phyloP scores from a whole-genome alignment of 768 basidiomycete species.

The Amanita phalloides region DNA sequence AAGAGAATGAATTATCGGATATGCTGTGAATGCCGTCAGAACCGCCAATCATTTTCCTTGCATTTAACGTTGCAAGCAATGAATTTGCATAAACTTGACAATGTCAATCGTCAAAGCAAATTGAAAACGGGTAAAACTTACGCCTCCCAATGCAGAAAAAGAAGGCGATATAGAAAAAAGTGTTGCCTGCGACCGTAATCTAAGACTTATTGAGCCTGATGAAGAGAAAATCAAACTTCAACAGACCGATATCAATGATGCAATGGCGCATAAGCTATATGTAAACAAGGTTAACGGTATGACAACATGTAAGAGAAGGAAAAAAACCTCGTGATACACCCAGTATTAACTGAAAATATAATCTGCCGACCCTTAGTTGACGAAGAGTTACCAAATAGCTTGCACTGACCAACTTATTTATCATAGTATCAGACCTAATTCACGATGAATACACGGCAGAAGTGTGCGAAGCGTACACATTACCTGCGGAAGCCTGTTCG shows the following conservation, averaged over 20 bases:
- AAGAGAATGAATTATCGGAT: slow-evolving; percentile 30
- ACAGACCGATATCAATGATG: slow-evolving; percentile 41
- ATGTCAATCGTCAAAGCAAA: slow-evolving; percentile 1
- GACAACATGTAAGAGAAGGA: neutral
- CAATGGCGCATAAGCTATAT: slow-evolving; percentile 41
- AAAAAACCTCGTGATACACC: slow-evolving; percentile 26
- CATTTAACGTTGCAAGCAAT: slow-evolving; percentile 50
- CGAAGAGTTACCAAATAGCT: neutral
- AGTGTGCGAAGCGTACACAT: neutral
- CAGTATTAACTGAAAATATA: slow-evolving; percentile 32
- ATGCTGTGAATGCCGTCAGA: slow-evolving; percentile 28
- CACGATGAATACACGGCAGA: neutral
- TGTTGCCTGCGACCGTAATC: slow-evolving; percentile 35
- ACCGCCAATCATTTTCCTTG: slow-evolving; percentile 35
- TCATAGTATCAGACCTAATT: slow-evolving; percentile 32
- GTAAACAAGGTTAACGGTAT: neutral
- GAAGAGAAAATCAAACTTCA: neutral
- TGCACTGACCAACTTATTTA: slow-evolving; percentile 27
- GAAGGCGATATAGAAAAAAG: slow-evolving; percentile 49
- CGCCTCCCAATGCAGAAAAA: slow-evolving; percentile 50
- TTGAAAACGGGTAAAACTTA: slow-evolving; percentile 17
- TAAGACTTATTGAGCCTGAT: slow-evolving; percentile 12
- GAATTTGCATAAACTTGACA: slow-evolving; percentile 47
- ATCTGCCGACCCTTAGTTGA: slow-evolving; percentile 17
- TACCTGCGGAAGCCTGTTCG: slow-evolving; percentile 37